Percentiles rank a stretch among this genome's conserved stretches.
Conservation (phyloP, 2,329 filamentous ascomycete species). For the Dactylellina cionopaga region DNA sequence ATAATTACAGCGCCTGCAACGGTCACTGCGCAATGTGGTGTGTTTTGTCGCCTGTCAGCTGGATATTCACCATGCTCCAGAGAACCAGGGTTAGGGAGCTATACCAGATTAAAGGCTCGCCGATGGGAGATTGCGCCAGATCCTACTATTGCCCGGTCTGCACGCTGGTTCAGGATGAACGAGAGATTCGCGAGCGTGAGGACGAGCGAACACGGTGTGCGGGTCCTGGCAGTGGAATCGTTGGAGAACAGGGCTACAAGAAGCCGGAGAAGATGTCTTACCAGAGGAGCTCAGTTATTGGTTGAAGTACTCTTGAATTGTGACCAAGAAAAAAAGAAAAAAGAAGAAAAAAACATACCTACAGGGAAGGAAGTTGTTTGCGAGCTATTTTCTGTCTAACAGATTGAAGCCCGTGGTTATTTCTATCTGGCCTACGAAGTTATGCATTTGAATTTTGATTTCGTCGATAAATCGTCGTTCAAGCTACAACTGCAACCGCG, state of each 20-base stretch:
- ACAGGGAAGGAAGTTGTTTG: no score
- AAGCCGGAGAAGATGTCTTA: slow-evolving; percentile 56
- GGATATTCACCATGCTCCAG: slow-evolving; percentile 57
- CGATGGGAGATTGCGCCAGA: slow-evolving; percentile 55
- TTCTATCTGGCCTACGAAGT: slow-evolving; percentile 11
- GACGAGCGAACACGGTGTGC: slow-evolving; percentile 56
- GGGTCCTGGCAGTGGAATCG: slow-evolving; percentile 56
- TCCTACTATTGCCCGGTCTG: slow-evolving; percentile 57
- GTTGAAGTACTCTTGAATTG: slow-evolving; percentile 8
- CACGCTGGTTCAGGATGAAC: slow-evolving; percentile 57
- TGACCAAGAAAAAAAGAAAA: background rate
- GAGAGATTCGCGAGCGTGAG: slow-evolving; percentile 56
- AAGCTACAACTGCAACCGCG: background rate
- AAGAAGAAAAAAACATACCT: background rate
- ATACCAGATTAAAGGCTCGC: slow-evolving; percentile 55
- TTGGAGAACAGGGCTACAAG: slow-evolving; percentile 56
- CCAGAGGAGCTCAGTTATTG: slow-evolving; percentile 53
- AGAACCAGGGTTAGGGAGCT: slow-evolving; percentile 56
- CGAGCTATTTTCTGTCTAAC: background rate
- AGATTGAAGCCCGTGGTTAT: slow-evolving; percentile 8
- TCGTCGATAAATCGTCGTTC: background rate
- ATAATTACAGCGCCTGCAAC: slow-evolving; percentile 54
- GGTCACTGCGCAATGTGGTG: slow-evolving; percentile 56
- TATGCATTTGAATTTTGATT: slow-evolving; percentile 20
- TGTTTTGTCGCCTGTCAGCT: slow-evolving; percentile 54